Conservation (phyloP, 345 rosid genomes). For the Kandelia obovata region DNA sequence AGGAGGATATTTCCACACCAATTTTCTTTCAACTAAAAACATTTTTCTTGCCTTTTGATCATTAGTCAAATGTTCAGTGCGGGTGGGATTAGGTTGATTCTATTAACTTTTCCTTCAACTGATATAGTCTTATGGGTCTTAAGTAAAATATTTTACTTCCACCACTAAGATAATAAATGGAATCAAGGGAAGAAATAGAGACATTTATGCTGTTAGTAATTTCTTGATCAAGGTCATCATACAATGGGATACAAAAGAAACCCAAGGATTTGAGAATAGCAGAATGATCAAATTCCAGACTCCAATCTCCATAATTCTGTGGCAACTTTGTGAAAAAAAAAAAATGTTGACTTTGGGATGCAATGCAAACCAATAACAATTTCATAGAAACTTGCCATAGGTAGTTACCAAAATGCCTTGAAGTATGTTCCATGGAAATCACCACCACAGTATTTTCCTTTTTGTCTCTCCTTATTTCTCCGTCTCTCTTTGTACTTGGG, state of each 20-base stretch:
- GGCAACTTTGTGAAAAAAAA: too few species aligned
- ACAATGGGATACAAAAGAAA: too few species aligned
- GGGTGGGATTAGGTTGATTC: neutral
- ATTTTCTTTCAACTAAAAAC: conserved; percentile 13
- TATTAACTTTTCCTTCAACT: conserved; percentile 7
- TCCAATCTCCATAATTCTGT: too few species aligned
- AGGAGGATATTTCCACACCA: neutral
- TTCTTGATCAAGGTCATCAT: too few species aligned
- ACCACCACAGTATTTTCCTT: neutral
- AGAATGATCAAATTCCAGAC: too few species aligned
- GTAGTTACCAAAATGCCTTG: too few species aligned
- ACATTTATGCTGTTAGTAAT: too few species aligned
- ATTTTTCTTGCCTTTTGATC: conserved; percentile 2
- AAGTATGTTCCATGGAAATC: neutral
- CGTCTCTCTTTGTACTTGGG: neutral
- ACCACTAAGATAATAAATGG: neutral
- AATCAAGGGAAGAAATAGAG: too few species aligned
- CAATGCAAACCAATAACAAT: too few species aligned
- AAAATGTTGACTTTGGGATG: too few species aligned
- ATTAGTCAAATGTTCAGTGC: conserved; percentile 9
- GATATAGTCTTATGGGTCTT: conserved; percentile 2
- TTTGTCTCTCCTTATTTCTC: neutral
- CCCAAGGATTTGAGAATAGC: too few species aligned
- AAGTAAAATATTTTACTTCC: neutral
- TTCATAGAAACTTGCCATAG: too few species aligned